phyloP scores from a whole-genome alignment of 1,284 basidiomycete species.

The Coniferiporia sulphurascens region DNA sequence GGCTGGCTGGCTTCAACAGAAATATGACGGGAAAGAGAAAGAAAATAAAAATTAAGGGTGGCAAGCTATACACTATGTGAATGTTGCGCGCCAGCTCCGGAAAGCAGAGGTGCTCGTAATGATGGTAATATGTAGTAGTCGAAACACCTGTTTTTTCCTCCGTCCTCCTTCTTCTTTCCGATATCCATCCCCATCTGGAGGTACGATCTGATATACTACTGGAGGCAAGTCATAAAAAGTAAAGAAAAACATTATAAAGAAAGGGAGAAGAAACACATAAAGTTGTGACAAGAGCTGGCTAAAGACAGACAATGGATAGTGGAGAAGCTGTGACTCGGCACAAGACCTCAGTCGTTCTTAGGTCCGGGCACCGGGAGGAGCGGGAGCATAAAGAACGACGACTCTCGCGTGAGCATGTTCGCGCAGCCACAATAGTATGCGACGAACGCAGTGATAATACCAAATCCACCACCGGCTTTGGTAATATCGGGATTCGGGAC shows the following conservation, averaged over 20 bases:
- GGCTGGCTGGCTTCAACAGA: no score
- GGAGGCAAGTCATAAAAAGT: not conserved
- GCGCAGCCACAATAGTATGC: conserved; percentile 67
- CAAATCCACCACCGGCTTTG: conserved; percentile 68
- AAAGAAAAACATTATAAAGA: not conserved
- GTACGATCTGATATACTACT: not conserved
- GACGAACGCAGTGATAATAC: conserved; percentile 60
- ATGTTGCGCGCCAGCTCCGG: no score
- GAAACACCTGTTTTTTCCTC: no score
- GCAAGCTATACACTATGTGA: no score
- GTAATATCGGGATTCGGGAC: conserved; percentile 22
- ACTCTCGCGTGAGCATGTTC: conserved; percentile 52
- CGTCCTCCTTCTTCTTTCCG: not conserved
- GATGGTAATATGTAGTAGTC: no score
- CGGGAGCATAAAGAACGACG: conserved; percentile 47
- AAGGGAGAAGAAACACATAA: not conserved
- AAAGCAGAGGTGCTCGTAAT: no score
- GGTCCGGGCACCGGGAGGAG: conserved; percentile 33
- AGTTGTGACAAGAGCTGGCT: not conserved
- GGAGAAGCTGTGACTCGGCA: not conserved
- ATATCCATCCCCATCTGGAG: not conserved
- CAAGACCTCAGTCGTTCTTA: conserved; percentile 14
- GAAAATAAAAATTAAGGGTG: no score
- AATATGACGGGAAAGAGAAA: no score
- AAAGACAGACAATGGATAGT: conserved; percentile 7